These are phyloP conservation scores for Stephania japonica DNA, from an alignment of 164 flowering plant species.

Conservation along the genomic window DNA sequence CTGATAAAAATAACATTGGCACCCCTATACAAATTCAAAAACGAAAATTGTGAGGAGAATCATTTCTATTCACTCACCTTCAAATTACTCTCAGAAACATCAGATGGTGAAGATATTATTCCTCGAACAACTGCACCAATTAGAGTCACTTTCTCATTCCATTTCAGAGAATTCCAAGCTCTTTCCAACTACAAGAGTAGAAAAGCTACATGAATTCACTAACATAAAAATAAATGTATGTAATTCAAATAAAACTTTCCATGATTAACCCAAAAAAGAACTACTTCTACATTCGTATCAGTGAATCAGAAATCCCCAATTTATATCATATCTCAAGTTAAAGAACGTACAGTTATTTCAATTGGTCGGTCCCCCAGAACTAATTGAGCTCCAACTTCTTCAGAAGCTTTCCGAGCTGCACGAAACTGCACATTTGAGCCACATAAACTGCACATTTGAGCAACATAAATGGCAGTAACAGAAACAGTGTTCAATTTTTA, in stretches of 20 bases:
- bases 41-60: neutral
- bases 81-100: conserved; percentile 27
- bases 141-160: conserved; percentile 64
- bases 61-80: conserved; percentile 35
- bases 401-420: conserved; percentile 77
- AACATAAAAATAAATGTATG: neutral
- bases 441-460: conserved; percentile 28
- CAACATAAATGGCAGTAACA: neutral
- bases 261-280: neutral
- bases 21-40: neutral
- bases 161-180: conserved; percentile 81
- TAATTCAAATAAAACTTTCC: neutral
- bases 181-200: conserved; percentile 62
- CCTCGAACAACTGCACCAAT: conserved; percentile 59
- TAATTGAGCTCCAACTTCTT: conserved; percentile 84
- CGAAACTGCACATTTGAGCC: conserved; percentile 55
- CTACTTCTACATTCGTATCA: conserved; percentile 5
- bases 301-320: neutral
- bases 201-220: neutral
- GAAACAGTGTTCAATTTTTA: too few species aligned
- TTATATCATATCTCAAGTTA: neutral
- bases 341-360: conserved; percentile 77
- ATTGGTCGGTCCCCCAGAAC: conserved; percentile 96
- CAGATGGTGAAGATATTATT: conserved; percentile 45
- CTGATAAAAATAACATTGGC: neutral